Evolutionary conservation across 1,284 basidiomycete species (phyloP).

Genomic region (Violaceomyces palustris): DNA sequence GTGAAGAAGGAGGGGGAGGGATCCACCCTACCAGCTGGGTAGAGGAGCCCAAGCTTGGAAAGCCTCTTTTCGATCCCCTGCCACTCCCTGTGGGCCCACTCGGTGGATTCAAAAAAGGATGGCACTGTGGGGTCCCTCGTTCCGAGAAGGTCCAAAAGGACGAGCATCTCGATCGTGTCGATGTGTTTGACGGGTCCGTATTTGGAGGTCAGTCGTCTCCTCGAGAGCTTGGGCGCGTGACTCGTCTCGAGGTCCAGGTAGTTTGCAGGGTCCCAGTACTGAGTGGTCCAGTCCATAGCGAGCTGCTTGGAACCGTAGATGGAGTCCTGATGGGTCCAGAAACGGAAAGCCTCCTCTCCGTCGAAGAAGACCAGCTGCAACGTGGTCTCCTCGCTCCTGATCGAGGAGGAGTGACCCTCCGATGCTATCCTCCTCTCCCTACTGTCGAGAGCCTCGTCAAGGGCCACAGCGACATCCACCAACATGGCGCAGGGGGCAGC

Average conservation of each 20-base stretch:
- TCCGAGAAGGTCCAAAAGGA: conserved; percentile 48
- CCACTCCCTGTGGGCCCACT: conserved; percentile 36
- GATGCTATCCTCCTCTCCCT: conserved; percentile 16
- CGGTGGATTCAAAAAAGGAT: conserved; percentile 33
- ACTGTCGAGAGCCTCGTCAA: conserved; percentile 39
- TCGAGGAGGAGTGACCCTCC: conserved; percentile 1
- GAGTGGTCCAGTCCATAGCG: conserved; percentile 23
- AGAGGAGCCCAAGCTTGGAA: conserved; percentile 9
- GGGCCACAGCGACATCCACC: conserved; percentile 40
- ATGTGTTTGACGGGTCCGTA: conserved; percentile 31
- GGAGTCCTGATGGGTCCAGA: conserved; percentile 84
- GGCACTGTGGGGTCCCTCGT: conserved; percentile 33
- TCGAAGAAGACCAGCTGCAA: conserved; percentile 96
- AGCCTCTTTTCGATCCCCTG: conserved; percentile 30
- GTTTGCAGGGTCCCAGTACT: conserved; percentile 10
- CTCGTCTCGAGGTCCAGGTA: conserved; percentile 2
- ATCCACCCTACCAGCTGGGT: conserved; percentile 14
- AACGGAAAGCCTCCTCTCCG: conserved; percentile 90
- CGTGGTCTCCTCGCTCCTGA: conserved; percentile 66
- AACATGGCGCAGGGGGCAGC: conserved; percentile 86
- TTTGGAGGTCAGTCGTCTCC: conserved; percentile 9
- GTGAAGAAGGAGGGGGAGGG: conserved; percentile 18
- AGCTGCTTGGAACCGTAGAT: conserved; percentile 73
- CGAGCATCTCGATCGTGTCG: conserved; percentile 46
- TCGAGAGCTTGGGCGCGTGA: conserved; percentile 3